Evolutionary conservation across 371 early-diverging fungal species (phyloP).

Genomic region (Apophysomyces sp.): DNA sequence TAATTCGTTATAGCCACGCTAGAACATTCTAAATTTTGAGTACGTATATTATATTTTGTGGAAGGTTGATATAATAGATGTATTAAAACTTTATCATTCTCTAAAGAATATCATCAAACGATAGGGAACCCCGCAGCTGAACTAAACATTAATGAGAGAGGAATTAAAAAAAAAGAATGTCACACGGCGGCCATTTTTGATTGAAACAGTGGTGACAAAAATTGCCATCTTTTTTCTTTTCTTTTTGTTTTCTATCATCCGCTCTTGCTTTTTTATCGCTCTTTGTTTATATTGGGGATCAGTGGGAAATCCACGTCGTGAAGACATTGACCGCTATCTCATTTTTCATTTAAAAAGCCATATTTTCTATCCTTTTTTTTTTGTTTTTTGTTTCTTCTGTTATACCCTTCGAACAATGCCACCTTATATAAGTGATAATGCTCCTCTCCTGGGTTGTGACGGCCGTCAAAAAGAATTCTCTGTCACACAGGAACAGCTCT

Average conservation of each 20-base stretch:
- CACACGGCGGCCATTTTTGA: background rate
- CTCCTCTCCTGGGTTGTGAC: background rate
- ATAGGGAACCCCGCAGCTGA: background rate
- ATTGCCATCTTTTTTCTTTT: background rate
- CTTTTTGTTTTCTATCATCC: background rate
- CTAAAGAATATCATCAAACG: too few relatives aligned
- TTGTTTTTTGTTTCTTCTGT: background rate
- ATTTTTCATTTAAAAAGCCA: background rate
- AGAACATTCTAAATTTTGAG: background rate
- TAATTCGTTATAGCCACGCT: background rate
- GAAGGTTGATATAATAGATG: too few relatives aligned
- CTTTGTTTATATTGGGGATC: slow-evolving; percentile 1
- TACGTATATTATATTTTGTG: too few relatives aligned
- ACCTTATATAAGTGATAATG: background rate
- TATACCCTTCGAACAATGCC: background rate
- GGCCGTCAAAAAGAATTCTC: slow-evolving; percentile 21
- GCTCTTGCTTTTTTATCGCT: background rate
- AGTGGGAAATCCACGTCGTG: background rate
- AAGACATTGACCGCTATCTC: background rate
- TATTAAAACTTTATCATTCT: too few relatives aligned
- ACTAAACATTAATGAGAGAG: too few relatives aligned
- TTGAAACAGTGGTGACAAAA: background rate
- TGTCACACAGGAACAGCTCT: slow-evolving; percentile 39
- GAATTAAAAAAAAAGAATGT: background rate
- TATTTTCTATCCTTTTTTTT: background rate